A percentile compares a stretch with the other conserved stretches of the same genome.
Conservation (phyloP, 2,329 filamentous ascomycete genomes). For the Corynespora cassiicola region DNA sequence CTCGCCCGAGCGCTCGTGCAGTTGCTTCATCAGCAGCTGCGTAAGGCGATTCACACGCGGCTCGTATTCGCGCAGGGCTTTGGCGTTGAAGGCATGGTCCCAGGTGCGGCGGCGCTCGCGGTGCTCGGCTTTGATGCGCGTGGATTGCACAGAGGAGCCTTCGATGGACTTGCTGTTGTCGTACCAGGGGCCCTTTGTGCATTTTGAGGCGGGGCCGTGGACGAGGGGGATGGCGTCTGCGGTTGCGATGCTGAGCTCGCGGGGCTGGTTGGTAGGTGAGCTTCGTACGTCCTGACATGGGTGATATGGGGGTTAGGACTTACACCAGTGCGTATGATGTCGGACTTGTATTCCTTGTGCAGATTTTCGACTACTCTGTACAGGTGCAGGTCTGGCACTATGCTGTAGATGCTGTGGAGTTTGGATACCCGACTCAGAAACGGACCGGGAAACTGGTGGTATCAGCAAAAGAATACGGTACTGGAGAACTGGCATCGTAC, state of each 20-base stretch:
- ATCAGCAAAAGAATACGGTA: conserved; percentile 2
- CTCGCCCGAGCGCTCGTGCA: conserved; percentile 26
- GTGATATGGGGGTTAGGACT: no score
- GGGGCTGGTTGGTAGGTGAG: no score
- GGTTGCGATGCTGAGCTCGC: conserved; percentile 37
- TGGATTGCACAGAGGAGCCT: conserved; percentile 31
- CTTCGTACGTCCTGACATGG: no score
- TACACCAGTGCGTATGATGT: conserved; percentile 42
- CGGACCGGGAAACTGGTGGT: conserved; percentile 46
- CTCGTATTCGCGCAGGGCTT: conserved; percentile 43
- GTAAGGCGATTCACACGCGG: conserved; percentile 40
- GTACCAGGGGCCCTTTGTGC: conserved; percentile 39
- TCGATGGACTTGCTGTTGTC: conserved; percentile 17
- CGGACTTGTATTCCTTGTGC: conserved; percentile 34
- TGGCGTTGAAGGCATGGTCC: conserved; percentile 42
- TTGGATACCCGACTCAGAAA: conserved; percentile 45
- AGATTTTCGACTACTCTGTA: conserved; percentile 30
- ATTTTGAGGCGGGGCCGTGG: conserved; percentile 36
- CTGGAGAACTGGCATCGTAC: conserved; percentile 10
- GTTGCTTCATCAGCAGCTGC: conserved; percentile 26
- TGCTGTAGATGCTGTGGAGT: conserved; percentile 40
- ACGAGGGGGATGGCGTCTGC: conserved; percentile 36
- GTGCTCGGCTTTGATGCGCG: conserved; percentile 37
- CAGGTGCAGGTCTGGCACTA: conserved; percentile 28
- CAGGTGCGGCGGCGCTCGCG: conserved; percentile 36